Percentiles rank a stretch among this genome's conserved stretches.
Conservation (phyloP, 2,329 filamentous ascomycete genomes). For the Calonectria hongkongensis region DNA sequence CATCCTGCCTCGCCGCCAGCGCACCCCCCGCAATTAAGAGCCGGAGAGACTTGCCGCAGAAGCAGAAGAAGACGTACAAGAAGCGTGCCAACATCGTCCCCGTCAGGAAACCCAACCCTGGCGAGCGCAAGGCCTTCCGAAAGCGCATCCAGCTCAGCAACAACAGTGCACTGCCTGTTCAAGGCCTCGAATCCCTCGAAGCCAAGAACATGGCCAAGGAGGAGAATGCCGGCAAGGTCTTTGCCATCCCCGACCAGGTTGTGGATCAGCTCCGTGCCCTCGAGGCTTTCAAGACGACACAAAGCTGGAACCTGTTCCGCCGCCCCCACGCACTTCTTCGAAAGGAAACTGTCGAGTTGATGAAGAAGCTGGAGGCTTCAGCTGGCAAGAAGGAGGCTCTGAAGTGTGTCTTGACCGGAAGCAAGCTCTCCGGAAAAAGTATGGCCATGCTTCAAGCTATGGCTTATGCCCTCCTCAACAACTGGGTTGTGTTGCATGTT, state of each 20-base stretch:
- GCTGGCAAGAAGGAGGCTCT: constrained; percentile 71
- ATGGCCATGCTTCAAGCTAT: constrained; percentile 89
- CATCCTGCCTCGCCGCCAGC: constrained; percentile 54
- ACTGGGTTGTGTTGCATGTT: constrained; percentile 92
- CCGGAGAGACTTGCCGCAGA: constrained; percentile 59
- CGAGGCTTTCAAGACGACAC: constrained; percentile 92
- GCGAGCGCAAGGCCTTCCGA: constrained; percentile 90
- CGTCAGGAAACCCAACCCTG: constrained; percentile 77
- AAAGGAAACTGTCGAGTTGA: constrained; percentile 84
- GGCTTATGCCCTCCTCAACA: constrained; percentile 85
- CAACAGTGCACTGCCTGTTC: constrained; percentile 89
- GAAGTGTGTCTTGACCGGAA: constrained; percentile 82
- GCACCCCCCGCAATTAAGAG: constrained; percentile 59
- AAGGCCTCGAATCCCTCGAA: constrained; percentile 78
- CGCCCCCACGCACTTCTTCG: constrained; percentile 87
- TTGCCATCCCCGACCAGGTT: constrained; percentile 80
- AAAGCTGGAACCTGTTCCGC: constrained; percentile 91
- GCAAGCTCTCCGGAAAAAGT: constrained; percentile 88
- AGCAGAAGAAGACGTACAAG: constrained; percentile 72
- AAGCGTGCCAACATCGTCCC: constrained; percentile 66
- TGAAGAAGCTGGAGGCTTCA: constrained; percentile 76
- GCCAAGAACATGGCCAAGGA: constrained; percentile 72
- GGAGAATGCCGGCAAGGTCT: constrained; percentile 78
- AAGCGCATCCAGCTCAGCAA: constrained; percentile 96
- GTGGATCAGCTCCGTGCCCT: constrained; percentile 88